Percentiles rank a stretch among this genome's conserved stretches.
These are phyloP conservation scores for Quercus berberidifolia DNA, from an alignment of 306 rosid genomes.

Conservation along the genomic window DNA sequence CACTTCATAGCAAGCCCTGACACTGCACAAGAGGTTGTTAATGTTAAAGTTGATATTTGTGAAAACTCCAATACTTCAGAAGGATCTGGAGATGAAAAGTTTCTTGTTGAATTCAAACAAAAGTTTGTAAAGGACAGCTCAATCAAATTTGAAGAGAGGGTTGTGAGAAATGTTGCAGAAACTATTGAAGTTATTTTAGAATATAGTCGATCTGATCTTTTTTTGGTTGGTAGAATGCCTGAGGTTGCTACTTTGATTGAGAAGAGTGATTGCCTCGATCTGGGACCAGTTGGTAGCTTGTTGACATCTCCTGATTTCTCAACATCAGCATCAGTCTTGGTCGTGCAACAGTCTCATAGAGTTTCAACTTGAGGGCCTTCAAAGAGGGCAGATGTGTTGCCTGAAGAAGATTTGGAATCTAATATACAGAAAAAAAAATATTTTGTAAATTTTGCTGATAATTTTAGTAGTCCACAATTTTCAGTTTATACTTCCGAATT, in stretches of 20 bases:
- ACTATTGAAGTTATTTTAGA: constrained; percentile 20
- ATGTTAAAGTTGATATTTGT: constrained; percentile 15
- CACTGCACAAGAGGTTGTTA: constrained; percentile 19
- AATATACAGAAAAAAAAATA: neutral
- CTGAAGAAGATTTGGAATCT: neutral
- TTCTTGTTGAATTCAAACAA: constrained; percentile 26
- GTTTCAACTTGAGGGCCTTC: neutral
- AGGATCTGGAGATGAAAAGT: constrained; percentile 14
- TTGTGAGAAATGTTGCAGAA: constrained; percentile 26
- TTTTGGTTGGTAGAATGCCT: constrained; percentile 50
- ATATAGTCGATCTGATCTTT: constrained; percentile 35
- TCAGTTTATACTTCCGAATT: too few relatives aligned
- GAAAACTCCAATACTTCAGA: neutral
- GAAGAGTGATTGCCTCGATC: constrained; percentile 43
- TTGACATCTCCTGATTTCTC: constrained; percentile 40
- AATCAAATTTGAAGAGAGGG: constrained; percentile 36
- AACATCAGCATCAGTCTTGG: constrained; percentile 50
- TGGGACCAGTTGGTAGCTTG: constrained; percentile 54
- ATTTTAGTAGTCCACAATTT: too few relatives aligned
- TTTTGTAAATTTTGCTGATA: too few relatives aligned
- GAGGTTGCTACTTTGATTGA: constrained; percentile 27
- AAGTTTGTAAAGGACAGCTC: constrained; percentile 16
- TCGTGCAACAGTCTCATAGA: constrained; percentile 44
- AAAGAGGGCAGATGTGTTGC: neutral
- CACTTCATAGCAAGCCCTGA: constrained; percentile 24